phyloP scores from a whole-genome alignment of 2,329 filamentous ascomycete species.

The Apiospora pterosperma region DNA sequence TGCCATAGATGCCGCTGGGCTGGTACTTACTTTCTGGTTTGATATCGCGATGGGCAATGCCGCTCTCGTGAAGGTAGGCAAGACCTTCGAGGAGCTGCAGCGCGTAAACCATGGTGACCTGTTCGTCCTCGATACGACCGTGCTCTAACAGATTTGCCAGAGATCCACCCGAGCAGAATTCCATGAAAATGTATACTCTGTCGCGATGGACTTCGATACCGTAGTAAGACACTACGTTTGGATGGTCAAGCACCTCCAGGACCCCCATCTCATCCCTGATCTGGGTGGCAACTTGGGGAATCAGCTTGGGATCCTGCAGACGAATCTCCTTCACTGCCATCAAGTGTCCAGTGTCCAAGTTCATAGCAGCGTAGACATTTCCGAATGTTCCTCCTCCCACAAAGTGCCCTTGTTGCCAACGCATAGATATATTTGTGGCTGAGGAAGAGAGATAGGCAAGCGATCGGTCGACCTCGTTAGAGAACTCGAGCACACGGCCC shows the following conservation, averaged over 20 bases:
- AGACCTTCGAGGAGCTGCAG: constrained; percentile 92
- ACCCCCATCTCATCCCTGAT: constrained; percentile 98
- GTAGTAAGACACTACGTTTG: constrained; percentile 96
- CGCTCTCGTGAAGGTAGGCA: constrained; percentile 86
- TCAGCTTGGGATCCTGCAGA: constrained; percentile 91
- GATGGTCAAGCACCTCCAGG: constrained; percentile 90
- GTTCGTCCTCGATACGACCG: constrained; percentile 95
- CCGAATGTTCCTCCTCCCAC: constrained; percentile 96
- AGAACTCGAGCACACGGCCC: constrained; percentile 87
- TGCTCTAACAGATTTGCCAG: constrained; percentile 88
- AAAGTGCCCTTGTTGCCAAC: constrained; percentile 99
- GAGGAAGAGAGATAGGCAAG: constrained; percentile 91
- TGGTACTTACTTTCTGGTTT: constrained; percentile 85
- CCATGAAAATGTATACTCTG: constrained; percentile 99
- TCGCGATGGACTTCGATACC: constrained; percentile 97
- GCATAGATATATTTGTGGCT: constrained; percentile 89
- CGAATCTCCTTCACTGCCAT: constrained; percentile 99
- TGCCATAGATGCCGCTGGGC: not conserved
- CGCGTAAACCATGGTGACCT: constrained; percentile 94
- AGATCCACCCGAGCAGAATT: constrained; percentile 95
- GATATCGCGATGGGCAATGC: constrained; percentile 94
- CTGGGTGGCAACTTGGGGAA: constrained; percentile 88
- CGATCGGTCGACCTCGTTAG: constrained; percentile 92
- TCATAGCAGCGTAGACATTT: constrained; percentile 95
- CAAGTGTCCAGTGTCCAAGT: constrained; percentile 89